Evolutionary conservation across 139 green algal species (phyloP).

Genomic region (Eudorina sp.): DNA sequence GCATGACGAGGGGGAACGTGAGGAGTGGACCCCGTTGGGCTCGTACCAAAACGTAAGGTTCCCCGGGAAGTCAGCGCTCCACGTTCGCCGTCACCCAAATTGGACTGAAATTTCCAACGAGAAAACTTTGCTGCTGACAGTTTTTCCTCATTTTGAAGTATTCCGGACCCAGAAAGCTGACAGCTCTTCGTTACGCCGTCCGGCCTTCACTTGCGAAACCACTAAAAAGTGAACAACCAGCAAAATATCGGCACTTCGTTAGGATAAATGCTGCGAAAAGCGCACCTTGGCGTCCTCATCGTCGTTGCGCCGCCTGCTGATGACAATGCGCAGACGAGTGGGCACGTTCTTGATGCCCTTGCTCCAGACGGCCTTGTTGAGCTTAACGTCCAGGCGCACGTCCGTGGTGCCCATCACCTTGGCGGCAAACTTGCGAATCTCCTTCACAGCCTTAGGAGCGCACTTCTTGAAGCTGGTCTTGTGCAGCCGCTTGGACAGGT

Average conservation of each 20-base stretch:
- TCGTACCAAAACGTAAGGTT: no score
- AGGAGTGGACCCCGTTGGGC: no score
- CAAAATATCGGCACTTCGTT: neutral
- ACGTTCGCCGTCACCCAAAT: no score
- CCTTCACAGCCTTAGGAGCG: constrained; percentile 94
- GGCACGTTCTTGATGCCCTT: constrained; percentile 96
- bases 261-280: no score
- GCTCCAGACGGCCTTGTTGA: constrained; percentile 99
- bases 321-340: constrained; percentile 89
- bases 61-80: no score
- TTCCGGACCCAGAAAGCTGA: no score
- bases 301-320: constrained; percentile 95
- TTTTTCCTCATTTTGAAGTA: no score
- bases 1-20: neutral
- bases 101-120: no score
- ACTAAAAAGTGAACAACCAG: no score
- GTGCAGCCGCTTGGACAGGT: constrained; percentile 96
- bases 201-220: no score
- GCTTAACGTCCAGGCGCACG: constrained; percentile 97
- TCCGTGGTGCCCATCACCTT: constrained; percentile 98
- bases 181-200: no score
- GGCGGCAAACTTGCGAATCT: constrained; percentile 96
- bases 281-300: constrained; percentile 97
- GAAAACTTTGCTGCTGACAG: no score
- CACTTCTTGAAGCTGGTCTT: constrained; percentile 97